These are phyloP conservation scores for Jaapia argillacea DNA, from an alignment of 768 basidiomycete species.

Conservation along the genomic window DNA sequence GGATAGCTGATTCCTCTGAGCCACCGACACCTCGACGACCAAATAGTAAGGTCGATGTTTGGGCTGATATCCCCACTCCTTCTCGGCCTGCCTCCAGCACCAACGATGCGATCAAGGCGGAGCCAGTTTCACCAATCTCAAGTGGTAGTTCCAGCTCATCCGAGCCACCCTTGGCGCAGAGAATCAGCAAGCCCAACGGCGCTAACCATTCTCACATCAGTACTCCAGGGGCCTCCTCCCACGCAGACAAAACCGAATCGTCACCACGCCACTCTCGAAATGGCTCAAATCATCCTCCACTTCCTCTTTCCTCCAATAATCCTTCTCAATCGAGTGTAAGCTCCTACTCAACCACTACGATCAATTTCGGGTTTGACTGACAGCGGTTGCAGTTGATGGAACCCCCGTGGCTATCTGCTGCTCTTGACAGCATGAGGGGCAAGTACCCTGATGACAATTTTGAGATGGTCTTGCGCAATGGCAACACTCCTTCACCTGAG, in stretches of 20 bases:
- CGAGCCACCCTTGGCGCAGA: constrained; percentile 65
- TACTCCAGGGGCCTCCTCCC: too few species aligned
- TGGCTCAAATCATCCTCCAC: too few species aligned
- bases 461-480: constrained; percentile 60
- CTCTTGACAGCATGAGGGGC: constrained; percentile 57
- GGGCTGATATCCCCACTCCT: constrained; percentile 23
- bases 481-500: constrained; percentile 49
- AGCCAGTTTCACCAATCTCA: constrained; percentile 63
- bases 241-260: constrained; percentile 17
- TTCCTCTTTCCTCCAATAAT: too few species aligned
- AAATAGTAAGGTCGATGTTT: constrained; percentile 23
- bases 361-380: too few species aligned
- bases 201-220: constrained; percentile 22
- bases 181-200: constrained; percentile 48
- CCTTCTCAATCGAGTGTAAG: too few species aligned
- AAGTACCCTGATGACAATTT: constrained; percentile 80
- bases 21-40: too few species aligned
- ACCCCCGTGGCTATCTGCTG: constrained; percentile 48
- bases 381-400: too few species aligned
- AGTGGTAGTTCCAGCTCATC: constrained; percentile 58
- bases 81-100: constrained; percentile 5
- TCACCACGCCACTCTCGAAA: too few species aligned
- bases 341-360: too few species aligned
- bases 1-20: too few species aligned
- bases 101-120: constrained; percentile 33